phyloP scores from a whole-genome alignment of 2,329 filamentous ascomycete species.

The Pseudogymnoascus sp. region DNA sequence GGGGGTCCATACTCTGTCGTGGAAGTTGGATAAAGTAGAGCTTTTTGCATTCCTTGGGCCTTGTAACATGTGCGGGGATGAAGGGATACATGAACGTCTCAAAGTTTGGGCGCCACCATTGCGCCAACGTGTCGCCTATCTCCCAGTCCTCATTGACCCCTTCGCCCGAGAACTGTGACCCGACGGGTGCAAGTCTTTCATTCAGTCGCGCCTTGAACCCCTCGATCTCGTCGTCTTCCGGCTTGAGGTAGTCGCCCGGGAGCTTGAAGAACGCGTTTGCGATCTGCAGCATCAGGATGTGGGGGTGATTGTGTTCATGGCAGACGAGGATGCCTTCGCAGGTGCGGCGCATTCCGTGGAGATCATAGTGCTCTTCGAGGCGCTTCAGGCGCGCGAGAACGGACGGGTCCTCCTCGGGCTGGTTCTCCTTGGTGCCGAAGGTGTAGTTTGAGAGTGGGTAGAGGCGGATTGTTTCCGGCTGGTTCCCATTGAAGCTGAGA shows the following conservation, averaged over 20 bases:
- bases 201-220: conserved; percentile 94
- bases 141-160: conserved; percentile 91
- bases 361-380: conserved; percentile 87
- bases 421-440: conserved; percentile 95
- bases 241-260: conserved; percentile 86
- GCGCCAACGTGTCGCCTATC: conserved; percentile 86
- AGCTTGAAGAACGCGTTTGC: conserved; percentile 99
- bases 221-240: conserved; percentile 81
- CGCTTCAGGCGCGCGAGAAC: conserved; percentile 87
- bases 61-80: conserved; percentile 87
- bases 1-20: conserved; percentile 61
- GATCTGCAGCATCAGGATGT: conserved; percentile 98
- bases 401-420: conserved; percentile 94
- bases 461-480: conserved; percentile 80
- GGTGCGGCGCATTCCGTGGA: conserved; percentile 92
- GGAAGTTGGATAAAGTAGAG: conserved; percentile 94
- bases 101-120: conserved; percentile 99
- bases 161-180: conserved; percentile 69
- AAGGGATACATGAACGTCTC: conserved; percentile 99
- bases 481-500: conserved; percentile 77
- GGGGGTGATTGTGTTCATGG: conserved; percentile 97
- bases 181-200: conserved; percentile 87
- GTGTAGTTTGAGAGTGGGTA: conserved; percentile 98
- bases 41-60: conserved; percentile 99
- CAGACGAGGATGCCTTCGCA: conserved; percentile 96